Evolutionary conservation across 768 basidiomycete species (phyloP).

Genomic region (Serendipita sp.): DNA sequence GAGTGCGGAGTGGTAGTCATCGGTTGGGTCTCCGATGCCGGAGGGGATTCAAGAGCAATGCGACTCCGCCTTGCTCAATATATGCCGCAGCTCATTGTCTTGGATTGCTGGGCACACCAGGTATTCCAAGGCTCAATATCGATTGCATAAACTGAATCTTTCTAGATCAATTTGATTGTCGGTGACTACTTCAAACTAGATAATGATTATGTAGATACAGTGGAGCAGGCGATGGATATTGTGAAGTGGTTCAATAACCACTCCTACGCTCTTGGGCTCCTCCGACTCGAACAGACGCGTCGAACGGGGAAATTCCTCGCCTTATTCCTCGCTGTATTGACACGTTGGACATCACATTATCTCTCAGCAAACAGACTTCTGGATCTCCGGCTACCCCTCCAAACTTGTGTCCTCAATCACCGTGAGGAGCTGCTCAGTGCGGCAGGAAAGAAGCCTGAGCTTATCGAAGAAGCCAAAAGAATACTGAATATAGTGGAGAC

Average conservation of each 20-base stretch:
- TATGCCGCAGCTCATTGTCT: not conserved
- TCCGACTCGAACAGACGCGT: slow-evolving; percentile 18
- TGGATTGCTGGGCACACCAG: slow-evolving; percentile 16
- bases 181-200: slow-evolving; percentile 21
- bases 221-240: slow-evolving; percentile 14
- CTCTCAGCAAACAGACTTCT: slow-evolving; percentile 17
- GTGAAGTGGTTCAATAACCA: slow-evolving; percentile 25
- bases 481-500: not conserved
- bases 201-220: slow-evolving; percentile 12
- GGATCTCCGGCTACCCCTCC: slow-evolving; percentile 13
- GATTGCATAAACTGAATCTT: not conserved
- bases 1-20: slow-evolving; percentile 15
- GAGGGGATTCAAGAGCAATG: slow-evolving; percentile 9
- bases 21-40: slow-evolving; percentile 16
- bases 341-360: slow-evolving; percentile 22
- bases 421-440: slow-evolving; percentile 7
- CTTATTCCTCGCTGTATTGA: slow-evolving; percentile 22
- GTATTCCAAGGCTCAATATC: not conserved
- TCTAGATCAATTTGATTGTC: slow-evolving; percentile 24
- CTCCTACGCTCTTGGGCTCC: slow-evolving; percentile 17
- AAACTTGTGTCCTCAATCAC: slow-evolving; percentile 9
- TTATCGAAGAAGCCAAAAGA: not conserved
- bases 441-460: not conserved
- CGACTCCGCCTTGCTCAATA: not conserved
- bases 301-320: slow-evolving; percentile 8